A percentile compares a stretch with the other conserved stretches of the same genome.
Conservation (phyloP, 164 flowering plant species). For the Vitis rotundifolia region DNA sequence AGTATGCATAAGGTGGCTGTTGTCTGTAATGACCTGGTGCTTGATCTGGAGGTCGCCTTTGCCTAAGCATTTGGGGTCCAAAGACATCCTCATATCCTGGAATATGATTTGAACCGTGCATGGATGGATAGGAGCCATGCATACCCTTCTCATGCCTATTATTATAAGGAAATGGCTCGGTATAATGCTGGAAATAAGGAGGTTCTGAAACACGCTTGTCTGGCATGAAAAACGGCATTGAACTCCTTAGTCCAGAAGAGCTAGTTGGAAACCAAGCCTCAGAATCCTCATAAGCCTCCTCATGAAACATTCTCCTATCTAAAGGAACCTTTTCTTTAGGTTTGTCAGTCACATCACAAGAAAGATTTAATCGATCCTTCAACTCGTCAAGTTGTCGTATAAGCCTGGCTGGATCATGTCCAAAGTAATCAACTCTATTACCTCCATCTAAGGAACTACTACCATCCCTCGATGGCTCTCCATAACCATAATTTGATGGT, state of each 20-base stretch:
- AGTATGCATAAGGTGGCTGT: slow-evolving; percentile 35
- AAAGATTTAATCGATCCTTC: slow-evolving; percentile 57
- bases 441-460: slow-evolving; percentile 20
- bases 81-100: slow-evolving; percentile 45
- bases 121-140: slow-evolving; percentile 41
- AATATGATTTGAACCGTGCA: slow-evolving; percentile 34
- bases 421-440: slow-evolving; percentile 40
- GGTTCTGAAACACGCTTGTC: slow-evolving; percentile 32
- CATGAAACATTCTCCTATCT: slow-evolving; percentile 36
- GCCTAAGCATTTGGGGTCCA: slow-evolving; percentile 33
- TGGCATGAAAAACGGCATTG: slow-evolving; percentile 29
- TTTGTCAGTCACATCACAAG: slow-evolving; percentile 46
- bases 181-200: slow-evolving; percentile 28
- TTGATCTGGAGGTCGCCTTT: slow-evolving; percentile 32
- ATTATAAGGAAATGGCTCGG: slow-evolving; percentile 27
- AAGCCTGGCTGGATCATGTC: slow-evolving; percentile 70
- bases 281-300: slow-evolving; percentile 36
- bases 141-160: slow-evolving; percentile 33
- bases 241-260: slow-evolving; percentile 24
- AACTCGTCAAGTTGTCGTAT: slow-evolving; percentile 73
- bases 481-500: slow-evolving; percentile 33
- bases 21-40: slow-evolving; percentile 28
- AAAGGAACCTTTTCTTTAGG: slow-evolving; percentile 45
- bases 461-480: slow-evolving; percentile 20
- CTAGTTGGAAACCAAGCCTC: slow-evolving; percentile 34